These are phyloP conservation scores for Boletus mariae DNA, from an alignment of 1,284 basidiomycete species.

Conservation along the genomic window DNA sequence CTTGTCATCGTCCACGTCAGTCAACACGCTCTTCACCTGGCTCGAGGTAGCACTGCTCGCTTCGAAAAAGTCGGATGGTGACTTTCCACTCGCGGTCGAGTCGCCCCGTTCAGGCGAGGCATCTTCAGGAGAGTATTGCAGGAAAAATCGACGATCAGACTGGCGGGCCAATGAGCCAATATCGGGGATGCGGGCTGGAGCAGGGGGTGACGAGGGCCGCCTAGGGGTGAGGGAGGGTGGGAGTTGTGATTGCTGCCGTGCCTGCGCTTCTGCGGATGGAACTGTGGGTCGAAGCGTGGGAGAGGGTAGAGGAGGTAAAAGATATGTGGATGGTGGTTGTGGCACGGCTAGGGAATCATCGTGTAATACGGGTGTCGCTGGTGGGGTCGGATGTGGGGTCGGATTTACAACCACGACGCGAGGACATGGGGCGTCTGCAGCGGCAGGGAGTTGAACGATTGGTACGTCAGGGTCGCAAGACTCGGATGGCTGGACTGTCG, in stretches of 20 bases:
- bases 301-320: constrained; percentile 31
- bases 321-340: constrained; percentile 28
- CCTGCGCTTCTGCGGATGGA: background rate
- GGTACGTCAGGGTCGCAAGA: constrained; percentile 17
- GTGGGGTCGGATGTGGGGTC: constrained; percentile 55
- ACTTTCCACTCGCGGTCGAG: constrained; percentile 31
- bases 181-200: constrained; percentile 20
- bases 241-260: constrained; percentile 2
- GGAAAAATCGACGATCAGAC: constrained; percentile 43
- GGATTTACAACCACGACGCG: constrained; percentile 55
- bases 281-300: constrained; percentile 14
- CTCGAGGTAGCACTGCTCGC: constrained; percentile 40
- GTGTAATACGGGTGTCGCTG: constrained; percentile 42
- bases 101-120: constrained; percentile 33
- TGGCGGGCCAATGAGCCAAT: constrained; percentile 17
- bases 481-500: constrained; percentile 1
- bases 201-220: constrained; percentile 5
- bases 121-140: constrained; percentile 42
- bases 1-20: constrained; percentile 17
- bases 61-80: constrained; percentile 31
- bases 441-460: constrained; percentile 22
- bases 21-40: constrained; percentile 31
- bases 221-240: constrained; percentile 1
- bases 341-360: constrained; percentile 14
- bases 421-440: constrained; percentile 34